Evolutionary conservation across 2,329 filamentous ascomycete species (phyloP).

Genomic region (Magnaporthiopsis poae): DNA sequence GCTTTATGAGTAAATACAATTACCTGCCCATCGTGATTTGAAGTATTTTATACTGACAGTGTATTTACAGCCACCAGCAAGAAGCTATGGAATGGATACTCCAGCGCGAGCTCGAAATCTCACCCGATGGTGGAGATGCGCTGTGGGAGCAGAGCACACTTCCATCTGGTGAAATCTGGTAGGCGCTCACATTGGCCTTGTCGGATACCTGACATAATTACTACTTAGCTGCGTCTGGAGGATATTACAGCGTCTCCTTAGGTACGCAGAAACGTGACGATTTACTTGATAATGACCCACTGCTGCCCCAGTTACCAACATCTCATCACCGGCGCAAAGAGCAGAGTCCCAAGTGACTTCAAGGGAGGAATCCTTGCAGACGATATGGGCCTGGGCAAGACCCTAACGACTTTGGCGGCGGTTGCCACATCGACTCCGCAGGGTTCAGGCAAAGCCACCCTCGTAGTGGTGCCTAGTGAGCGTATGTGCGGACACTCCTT

Average conservation of each 20-base stretch:
- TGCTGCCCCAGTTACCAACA: not conserved
- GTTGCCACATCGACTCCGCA: not conserved
- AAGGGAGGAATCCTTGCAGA: not conserved
- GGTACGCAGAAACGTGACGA: not conserved
- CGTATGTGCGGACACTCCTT: not conserved
- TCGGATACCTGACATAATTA: too few relatives aligned
- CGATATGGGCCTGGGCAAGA: not conserved
- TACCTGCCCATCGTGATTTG: too few relatives aligned
- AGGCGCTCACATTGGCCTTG: not conserved
- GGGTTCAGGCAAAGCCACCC: not conserved
- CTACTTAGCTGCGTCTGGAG: too few relatives aligned
- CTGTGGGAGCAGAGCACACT: not conserved
- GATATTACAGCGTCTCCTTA: too few relatives aligned
- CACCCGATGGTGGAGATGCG: not conserved
- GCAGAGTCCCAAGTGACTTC: not conserved
- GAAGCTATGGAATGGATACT: not conserved
- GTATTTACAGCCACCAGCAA: not conserved
- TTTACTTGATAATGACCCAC: not conserved
- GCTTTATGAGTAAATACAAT: not conserved
- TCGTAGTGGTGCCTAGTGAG: slow-evolving; percentile 1
- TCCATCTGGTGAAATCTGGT: not conserved
- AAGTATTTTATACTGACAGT: not conserved
- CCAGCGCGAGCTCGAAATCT: not conserved
- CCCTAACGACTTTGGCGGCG: not conserved
- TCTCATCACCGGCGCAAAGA: not conserved